Conservation (phyloP, 192 early-diverging fungal species). For the Spizellomyces sp. region DNA sequence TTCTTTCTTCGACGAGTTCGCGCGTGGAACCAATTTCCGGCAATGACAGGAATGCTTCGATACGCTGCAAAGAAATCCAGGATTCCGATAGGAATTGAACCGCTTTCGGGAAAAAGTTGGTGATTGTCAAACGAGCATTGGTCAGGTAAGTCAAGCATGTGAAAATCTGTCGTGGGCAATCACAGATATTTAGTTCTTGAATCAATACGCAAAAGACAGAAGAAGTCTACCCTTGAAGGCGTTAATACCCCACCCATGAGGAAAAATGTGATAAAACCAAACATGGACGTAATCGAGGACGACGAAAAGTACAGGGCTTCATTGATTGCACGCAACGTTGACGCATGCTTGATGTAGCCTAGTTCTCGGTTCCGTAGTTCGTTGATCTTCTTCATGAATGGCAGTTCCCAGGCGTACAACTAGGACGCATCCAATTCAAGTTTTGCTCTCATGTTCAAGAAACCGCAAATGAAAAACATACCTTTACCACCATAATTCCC, state of each 20-base stretch:
- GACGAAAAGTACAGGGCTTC: slow-evolving; percentile 54
- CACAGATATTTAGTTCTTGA: slow-evolving; percentile 7
- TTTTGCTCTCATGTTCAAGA: background rate
- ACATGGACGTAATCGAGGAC: slow-evolving; percentile 39
- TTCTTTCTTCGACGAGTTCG: slow-evolving; percentile 2
- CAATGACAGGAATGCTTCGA: slow-evolving; percentile 45
- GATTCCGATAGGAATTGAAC: slow-evolving; percentile 45
- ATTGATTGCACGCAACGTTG: slow-evolving; percentile 45
- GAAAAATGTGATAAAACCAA: slow-evolving; percentile 47
- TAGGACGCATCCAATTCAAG: background rate
- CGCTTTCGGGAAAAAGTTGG: slow-evolving; percentile 54
- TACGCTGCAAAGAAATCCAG: slow-evolving; percentile 38
- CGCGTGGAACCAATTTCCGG: slow-evolving; percentile 34
- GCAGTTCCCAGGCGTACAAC: slow-evolving; percentile 54
- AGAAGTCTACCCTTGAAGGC: slow-evolving; percentile 36
- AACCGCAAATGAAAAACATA: slow-evolving; percentile 8
- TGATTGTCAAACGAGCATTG: slow-evolving; percentile 41
- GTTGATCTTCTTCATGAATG: slow-evolving; percentile 44
- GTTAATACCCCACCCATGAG: slow-evolving; percentile 46
- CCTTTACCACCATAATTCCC: slow-evolving; percentile 55
- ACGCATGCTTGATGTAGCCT: slow-evolving; percentile 33
- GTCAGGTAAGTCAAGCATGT: slow-evolving; percentile 44
- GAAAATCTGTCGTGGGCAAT: slow-evolving; percentile 24
- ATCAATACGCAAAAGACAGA: background rate
- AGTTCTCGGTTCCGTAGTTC: slow-evolving; percentile 39